Conservation (phyloP, 352 stramenopile genomes). For the Globisporangium lucens region DNA sequence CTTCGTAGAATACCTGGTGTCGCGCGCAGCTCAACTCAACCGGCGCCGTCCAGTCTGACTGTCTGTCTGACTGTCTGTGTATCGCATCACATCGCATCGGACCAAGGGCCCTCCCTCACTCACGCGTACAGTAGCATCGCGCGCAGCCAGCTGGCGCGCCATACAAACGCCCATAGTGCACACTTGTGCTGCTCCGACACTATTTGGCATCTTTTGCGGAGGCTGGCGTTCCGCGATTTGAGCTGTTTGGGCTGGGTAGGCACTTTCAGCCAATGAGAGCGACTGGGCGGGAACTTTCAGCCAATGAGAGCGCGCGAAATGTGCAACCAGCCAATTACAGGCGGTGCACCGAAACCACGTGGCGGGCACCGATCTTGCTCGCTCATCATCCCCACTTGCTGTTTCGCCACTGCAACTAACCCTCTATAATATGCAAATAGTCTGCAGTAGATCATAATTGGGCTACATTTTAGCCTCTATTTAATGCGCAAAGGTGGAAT, state of each 20-base stretch:
- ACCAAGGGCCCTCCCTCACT: not conserved
- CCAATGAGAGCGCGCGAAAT: slow-evolving; percentile 1
- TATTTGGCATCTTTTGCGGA: not conserved
- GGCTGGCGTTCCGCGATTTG: slow-evolving; percentile 4
- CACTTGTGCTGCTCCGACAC: not conserved
- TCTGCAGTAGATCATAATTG: no score
- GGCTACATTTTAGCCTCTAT: not conserved
- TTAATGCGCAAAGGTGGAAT: not conserved
- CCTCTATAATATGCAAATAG: not conserved
- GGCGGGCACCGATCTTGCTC: not conserved
- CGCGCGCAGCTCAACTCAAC: not conserved
- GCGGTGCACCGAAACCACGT: slow-evolving; percentile 5
- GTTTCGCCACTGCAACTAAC: not conserved
- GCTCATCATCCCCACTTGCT: not conserved
- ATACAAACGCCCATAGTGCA: not conserved
- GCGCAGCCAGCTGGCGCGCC: not conserved
- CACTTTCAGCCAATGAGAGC: slow-evolving; percentile 5
- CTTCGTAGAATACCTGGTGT: not conserved
- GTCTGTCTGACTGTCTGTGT: not conserved
- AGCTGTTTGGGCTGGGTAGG: slow-evolving; percentile 5
- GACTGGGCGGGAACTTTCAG: slow-evolving; percentile 3
- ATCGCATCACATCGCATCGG: not conserved
- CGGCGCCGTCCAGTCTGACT: not conserved
- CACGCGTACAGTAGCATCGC: not conserved
- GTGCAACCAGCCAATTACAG: slow-evolving; percentile 1